Conservation (phyloP, 345 rosid genomes). For the Microcos paniculata region DNA sequence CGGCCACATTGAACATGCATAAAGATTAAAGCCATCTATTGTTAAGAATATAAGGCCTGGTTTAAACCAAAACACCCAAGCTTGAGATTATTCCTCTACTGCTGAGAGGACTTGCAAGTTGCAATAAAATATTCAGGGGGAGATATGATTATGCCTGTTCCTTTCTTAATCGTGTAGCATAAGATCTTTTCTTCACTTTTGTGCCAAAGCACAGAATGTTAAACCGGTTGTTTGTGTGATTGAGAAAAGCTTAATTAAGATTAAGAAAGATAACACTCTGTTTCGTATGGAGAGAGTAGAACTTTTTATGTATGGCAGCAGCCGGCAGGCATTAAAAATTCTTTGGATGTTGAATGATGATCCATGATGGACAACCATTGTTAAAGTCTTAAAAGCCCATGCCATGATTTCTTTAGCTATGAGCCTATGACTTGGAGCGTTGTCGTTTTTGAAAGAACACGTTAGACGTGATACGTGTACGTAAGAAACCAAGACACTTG, state of each 20-base stretch:
- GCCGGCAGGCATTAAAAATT: neutral
- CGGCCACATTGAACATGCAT: neutral
- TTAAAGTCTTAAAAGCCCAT: too few species aligned
- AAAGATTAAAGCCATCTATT: conserved; percentile 8
- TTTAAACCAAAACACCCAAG: neutral
- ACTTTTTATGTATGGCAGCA: neutral
- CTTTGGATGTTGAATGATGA: neutral
- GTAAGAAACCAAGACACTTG: neutral
- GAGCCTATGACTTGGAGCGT: too few species aligned
- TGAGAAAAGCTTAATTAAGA: neutral
- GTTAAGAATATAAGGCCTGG: neutral
- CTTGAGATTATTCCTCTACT: neutral
- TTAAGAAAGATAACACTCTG: neutral
- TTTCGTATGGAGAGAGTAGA: neutral
- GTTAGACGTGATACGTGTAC: too few species aligned
- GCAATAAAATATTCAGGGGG: conserved; percentile 13
- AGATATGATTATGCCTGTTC: conserved; percentile 23
- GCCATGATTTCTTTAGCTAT: too few species aligned
- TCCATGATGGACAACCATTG: too few species aligned
- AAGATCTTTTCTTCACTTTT: neutral
- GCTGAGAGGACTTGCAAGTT: neutral
- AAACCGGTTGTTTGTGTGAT: neutral
- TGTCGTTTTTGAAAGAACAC: neutral
- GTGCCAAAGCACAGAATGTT: neutral
- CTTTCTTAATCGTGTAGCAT: conserved; percentile 2